Conservation (phyloP, 1,284 basidiomycete genomes). For the Cerrena zonata region DNA sequence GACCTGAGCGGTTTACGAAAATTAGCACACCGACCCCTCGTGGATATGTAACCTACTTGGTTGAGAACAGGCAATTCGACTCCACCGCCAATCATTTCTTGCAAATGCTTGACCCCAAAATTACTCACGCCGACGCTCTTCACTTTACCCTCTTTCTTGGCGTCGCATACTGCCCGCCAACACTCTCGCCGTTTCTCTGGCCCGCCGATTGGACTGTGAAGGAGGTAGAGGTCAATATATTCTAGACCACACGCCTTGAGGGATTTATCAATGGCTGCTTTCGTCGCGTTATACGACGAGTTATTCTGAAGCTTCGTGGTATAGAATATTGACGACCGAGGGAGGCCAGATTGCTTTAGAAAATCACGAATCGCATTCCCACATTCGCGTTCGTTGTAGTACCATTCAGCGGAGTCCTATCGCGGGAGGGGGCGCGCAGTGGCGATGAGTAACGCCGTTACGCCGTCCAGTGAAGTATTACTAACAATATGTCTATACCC, state of each 20-base stretch:
- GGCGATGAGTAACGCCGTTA: slow-evolving; percentile 13
- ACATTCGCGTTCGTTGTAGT: slow-evolving; percentile 62
- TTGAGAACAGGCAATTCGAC: slow-evolving; percentile 54
- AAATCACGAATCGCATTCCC: slow-evolving; percentile 59
- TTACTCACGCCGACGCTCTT: slow-evolving; percentile 68
- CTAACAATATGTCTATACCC: slow-evolving; percentile 65
- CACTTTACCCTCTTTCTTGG: slow-evolving; percentile 55
- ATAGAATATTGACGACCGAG: slow-evolving; percentile 58
- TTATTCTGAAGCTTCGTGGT: slow-evolving; percentile 67
- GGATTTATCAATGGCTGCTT: slow-evolving; percentile 48
- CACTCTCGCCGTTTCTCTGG: slow-evolving; percentile 45
- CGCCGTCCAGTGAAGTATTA: slow-evolving; percentile 12
- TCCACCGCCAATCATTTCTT: slow-evolving; percentile 51
- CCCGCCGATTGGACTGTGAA: slow-evolving; percentile 61
- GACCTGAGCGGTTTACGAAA: too few species aligned
- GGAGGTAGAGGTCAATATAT: slow-evolving; percentile 66
- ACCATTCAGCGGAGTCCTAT: slow-evolving; percentile 61
- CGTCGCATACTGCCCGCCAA: slow-evolving; percentile 52
- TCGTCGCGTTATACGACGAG: slow-evolving; percentile 43
- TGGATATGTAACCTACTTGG: slow-evolving; percentile 59
- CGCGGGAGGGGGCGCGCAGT: background rate
- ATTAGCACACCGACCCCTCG: slow-evolving; percentile 1
- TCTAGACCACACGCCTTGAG: slow-evolving; percentile 48
- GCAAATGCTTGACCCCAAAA: slow-evolving; percentile 61
- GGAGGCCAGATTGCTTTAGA: slow-evolving; percentile 38